phyloP scores from a whole-genome alignment of 2,329 filamentous ascomycete species.

The Talaromyces sp. region DNA sequence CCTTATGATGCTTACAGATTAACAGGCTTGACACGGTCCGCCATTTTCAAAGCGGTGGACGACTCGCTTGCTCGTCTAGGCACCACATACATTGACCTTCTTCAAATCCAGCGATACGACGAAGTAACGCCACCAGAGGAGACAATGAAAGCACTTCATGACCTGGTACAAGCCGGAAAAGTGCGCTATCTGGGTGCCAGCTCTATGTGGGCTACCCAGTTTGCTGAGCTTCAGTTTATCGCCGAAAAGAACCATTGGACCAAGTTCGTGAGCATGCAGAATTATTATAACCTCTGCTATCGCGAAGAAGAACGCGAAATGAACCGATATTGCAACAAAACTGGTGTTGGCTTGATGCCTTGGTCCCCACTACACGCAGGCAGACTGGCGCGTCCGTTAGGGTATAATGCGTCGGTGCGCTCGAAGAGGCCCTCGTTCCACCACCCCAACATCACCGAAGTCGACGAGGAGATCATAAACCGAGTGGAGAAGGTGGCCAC shows the following conservation, averaged over 20 bases:
- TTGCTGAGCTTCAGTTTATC: slow-evolving; percentile 50
- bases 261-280: slow-evolving; percentile 48
- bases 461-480: slow-evolving; percentile 35
- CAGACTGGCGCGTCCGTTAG: slow-evolving; percentile 18
- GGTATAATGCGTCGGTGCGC: slow-evolving; percentile 2
- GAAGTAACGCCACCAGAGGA: slow-evolving; percentile 2
- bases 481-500: slow-evolving; percentile 46
- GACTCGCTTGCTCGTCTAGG: slow-evolving; percentile 41
- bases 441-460: not conserved
- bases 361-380: slow-evolving; percentile 21
- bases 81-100: slow-evolving; percentile 43
- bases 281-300: slow-evolving; percentile 48
- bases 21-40: slow-evolving; percentile 44
- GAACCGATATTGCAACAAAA: slow-evolving; percentile 47
- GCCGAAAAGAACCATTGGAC: slow-evolving; percentile 55
- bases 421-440: slow-evolving; percentile 7
- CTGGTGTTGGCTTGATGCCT: slow-evolving; percentile 45
- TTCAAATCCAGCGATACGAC: slow-evolving; percentile 10
- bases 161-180: slow-evolving; percentile 32
- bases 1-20: not conserved
- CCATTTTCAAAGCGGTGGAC: slow-evolving; percentile 47
- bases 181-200: slow-evolving; percentile 32
- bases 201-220: slow-evolving; percentile 32
- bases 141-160: slow-evolving; percentile 31
- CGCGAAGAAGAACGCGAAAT: slow-evolving; percentile 59